Conservation (phyloP, 75 land plant genomes). For the Selaginella tamariscina region DNA sequence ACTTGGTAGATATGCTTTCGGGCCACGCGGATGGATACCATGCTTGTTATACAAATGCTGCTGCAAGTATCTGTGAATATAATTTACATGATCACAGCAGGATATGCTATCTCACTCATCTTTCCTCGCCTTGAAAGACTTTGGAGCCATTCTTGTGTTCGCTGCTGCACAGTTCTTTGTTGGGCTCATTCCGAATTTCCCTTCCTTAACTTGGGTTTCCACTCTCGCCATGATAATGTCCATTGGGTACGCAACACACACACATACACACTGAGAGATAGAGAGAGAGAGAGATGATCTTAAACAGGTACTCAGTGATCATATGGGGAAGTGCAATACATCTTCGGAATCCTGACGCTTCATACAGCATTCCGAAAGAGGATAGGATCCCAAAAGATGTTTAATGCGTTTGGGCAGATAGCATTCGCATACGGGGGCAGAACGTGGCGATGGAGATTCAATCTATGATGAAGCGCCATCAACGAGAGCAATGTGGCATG, state of each 20-base stretch:
- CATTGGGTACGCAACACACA: background rate
- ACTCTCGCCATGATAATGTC: background rate
- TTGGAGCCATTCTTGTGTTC: background rate
- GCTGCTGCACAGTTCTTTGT: background rate
- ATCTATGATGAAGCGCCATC: background rate
- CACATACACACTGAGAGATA: no score
- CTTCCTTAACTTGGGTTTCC: background rate
- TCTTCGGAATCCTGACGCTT: background rate
- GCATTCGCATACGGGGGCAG: constrained; percentile 11
- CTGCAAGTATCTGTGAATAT: constrained; percentile 6
- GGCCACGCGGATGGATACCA: background rate
- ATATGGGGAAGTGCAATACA: constrained; percentile 4
- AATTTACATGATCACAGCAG: background rate
- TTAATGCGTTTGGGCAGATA: constrained; percentile 9
- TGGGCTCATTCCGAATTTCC: background rate
- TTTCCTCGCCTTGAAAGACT: background rate
- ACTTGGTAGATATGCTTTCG: background rate
- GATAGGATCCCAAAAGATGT: background rate
- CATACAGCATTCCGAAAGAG: background rate
- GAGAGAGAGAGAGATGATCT: background rate
- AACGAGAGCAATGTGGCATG: constrained; percentile 12
- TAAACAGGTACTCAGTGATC: constrained; percentile 5
- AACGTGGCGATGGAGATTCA: constrained; percentile 8
- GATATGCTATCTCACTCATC: background rate
- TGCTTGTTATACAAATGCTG: background rate